phyloP scores from a whole-genome alignment of 1,139 yeast genomes.

The Candida albicans region DNA sequence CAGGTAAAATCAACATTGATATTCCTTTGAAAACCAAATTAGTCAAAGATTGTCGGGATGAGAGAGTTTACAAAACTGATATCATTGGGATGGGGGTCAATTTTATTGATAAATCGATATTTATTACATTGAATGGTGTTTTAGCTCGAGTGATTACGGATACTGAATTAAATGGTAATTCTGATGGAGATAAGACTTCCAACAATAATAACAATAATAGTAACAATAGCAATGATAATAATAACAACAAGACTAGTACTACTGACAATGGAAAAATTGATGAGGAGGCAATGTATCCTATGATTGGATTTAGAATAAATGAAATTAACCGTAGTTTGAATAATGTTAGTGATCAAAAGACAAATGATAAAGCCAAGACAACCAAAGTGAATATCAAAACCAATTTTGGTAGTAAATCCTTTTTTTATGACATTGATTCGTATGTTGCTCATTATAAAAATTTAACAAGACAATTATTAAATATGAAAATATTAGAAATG shows the following conservation, averaged over 20 bases:
- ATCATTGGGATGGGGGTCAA: constrained; percentile 84
- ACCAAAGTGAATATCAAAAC: constrained; percentile 41
- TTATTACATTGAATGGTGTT: constrained; percentile 83
- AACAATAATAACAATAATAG: not conserved
- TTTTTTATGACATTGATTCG: constrained; percentile 68
- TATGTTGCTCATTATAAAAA: constrained; percentile 52
- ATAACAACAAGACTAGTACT: not conserved
- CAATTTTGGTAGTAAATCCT: constrained; percentile 72
- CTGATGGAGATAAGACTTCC: constrained; percentile 11
- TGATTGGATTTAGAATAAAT: constrained; percentile 42
- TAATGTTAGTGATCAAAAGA: too few relatives aligned
- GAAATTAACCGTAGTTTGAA: constrained; percentile 17
- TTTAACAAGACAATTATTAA: constrained; percentile 25
- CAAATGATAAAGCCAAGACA: constrained; percentile 5
- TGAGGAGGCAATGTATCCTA: constrained; percentile 35
- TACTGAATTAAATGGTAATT: constrained; percentile 31
- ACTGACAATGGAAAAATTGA: constrained; percentile 9
- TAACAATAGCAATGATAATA: not conserved
- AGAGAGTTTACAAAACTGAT: constrained; percentile 44
- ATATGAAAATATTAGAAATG: constrained; percentile 13
- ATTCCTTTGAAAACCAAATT: constrained; percentile 34
- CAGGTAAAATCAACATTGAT: constrained; percentile 39
- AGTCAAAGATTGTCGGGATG: constrained; percentile 11
- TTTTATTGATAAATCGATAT: constrained; percentile 60
- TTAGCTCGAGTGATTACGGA: constrained; percentile 33